phyloP scores from a whole-genome alignment of 164 flowering plant species.

The Berberis thunbergii region DNA sequence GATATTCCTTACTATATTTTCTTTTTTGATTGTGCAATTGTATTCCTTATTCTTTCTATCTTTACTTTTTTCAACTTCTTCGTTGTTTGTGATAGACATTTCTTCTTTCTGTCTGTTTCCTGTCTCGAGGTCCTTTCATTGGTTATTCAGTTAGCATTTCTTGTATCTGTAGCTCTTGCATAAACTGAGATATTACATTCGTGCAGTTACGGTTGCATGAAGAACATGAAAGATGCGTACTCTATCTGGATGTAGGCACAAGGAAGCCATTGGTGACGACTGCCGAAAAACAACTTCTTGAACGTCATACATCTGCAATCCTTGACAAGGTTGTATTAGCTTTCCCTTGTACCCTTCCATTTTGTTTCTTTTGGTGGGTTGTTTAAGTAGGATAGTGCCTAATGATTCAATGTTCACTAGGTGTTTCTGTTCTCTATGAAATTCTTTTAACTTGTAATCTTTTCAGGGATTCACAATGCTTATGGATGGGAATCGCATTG shows the following conservation, averaged over 20 bases:
- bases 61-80: too few relatives aligned
- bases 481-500: slow-evolving; percentile 91
- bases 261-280: slow-evolving; percentile 79
- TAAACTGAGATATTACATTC: neutral
- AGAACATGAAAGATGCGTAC: slow-evolving; percentile 88
- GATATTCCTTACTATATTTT: too few relatives aligned
- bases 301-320: slow-evolving; percentile 72
- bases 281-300: slow-evolving; percentile 87
- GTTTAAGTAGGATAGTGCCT: too few relatives aligned
- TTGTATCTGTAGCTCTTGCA: too few relatives aligned
- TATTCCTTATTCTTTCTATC: too few relatives aligned
- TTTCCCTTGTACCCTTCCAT: too few relatives aligned
- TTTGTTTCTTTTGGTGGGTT: too few relatives aligned
- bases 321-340: slow-evolving; percentile 65
- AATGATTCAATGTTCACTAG: neutral
- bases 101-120: too few relatives aligned
- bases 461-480: slow-evolving; percentile 80
- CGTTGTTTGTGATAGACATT: too few relatives aligned
- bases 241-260: slow-evolving; percentile 76
- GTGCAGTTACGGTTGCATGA: slow-evolving; percentile 89
- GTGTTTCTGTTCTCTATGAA: neutral
- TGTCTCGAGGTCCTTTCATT: too few relatives aligned
- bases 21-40: neutral
- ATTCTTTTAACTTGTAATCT: slow-evolving; percentile 1
- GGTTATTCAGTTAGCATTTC: too few relatives aligned